These are phyloP conservation scores for Leccinum subtestaceum DNA, from an alignment of 768 basidiomycete genomes.

Conservation along the genomic window DNA sequence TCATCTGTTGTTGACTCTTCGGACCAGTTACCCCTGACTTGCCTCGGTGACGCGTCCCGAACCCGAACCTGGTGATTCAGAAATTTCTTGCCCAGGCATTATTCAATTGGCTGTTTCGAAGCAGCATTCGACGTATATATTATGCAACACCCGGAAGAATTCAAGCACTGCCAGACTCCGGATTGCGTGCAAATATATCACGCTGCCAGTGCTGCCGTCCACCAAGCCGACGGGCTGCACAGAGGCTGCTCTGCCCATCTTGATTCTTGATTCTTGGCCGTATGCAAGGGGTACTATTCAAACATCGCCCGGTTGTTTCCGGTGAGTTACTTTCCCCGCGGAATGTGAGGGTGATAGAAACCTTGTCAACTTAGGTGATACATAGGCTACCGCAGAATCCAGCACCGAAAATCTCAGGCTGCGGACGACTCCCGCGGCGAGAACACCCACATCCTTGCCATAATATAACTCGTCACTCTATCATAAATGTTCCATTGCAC, in stretches of 20 bases:
- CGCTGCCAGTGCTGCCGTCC: conserved; percentile 27
- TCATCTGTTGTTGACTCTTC: conserved; percentile 48
- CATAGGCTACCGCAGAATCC: too few species aligned
- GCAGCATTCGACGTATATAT: conserved; percentile 59
- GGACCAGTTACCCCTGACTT: conserved; percentile 61
- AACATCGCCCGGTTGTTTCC: too few species aligned
- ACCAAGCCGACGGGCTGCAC: conserved; percentile 34
- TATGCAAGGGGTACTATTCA: conserved; percentile 39
- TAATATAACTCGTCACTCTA: too few species aligned
- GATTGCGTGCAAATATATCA: conserved; percentile 77
- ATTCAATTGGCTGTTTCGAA: conserved; percentile 51
- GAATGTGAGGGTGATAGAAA: too few species aligned
- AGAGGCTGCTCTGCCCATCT: conserved; percentile 57
- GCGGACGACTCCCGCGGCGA: too few species aligned
- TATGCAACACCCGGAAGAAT: conserved; percentile 54
- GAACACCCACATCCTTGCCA: too few species aligned
- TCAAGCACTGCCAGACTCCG: conserved; percentile 73
- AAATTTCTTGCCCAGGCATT: conserved; percentile 47
- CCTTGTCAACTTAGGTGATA: too few species aligned
- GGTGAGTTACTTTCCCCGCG: too few species aligned
- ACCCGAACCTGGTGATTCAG: conserved; percentile 53
- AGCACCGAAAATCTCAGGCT: too few species aligned
- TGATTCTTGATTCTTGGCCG: conserved; percentile 45
- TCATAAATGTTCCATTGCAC: too few species aligned
- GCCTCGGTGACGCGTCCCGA: conserved; percentile 54